phyloP scores from a whole-genome alignment of 23 red algal species.

The Agarophyton chilense region DNA sequence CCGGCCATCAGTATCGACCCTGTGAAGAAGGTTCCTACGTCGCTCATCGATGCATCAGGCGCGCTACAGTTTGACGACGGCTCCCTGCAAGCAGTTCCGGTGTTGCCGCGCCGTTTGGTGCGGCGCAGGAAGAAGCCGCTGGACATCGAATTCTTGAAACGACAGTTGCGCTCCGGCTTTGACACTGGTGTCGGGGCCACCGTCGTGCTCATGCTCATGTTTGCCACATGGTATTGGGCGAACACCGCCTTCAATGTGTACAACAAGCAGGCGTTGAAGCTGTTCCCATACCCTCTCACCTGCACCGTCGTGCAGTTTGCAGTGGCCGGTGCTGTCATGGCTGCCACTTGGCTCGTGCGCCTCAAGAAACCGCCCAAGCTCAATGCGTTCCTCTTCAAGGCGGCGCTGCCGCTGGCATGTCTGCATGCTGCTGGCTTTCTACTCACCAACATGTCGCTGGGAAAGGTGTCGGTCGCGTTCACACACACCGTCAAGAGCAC shows the following conservation, averaged over 20 bases:
- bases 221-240: conserved; percentile 87
- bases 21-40: conserved; percentile 33
- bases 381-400: conserved; percentile 61
- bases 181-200: conserved; percentile 69
- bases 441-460: conserved; percentile 90
- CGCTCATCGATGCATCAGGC: conserved; percentile 55
- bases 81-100: conserved; percentile 16
- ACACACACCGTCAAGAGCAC: conserved; percentile 97
- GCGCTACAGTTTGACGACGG: conserved; percentile 57
- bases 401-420: conserved; percentile 62
- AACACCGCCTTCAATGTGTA: conserved; percentile 96
- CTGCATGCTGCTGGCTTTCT: conserved; percentile 87
- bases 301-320: conserved; percentile 93
- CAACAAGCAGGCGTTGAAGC: conserved; percentile 93
- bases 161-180: conserved; percentile 51
- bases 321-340: conserved; percentile 73
- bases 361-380: conserved; percentile 72
- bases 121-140: neutral
- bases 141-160: conserved; percentile 17
- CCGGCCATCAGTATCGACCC: conserved; percentile 36
- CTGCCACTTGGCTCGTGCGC: conserved; percentile 74
- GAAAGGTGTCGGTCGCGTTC: conserved; percentile 89
- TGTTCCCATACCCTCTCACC: conserved; percentile 78
- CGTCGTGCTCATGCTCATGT: conserved; percentile 52
- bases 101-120: conserved; percentile 47